Base-by-base conservation (phyloP, 106 monocot genomes). In the Platanthera guangdongensis region DNA sequence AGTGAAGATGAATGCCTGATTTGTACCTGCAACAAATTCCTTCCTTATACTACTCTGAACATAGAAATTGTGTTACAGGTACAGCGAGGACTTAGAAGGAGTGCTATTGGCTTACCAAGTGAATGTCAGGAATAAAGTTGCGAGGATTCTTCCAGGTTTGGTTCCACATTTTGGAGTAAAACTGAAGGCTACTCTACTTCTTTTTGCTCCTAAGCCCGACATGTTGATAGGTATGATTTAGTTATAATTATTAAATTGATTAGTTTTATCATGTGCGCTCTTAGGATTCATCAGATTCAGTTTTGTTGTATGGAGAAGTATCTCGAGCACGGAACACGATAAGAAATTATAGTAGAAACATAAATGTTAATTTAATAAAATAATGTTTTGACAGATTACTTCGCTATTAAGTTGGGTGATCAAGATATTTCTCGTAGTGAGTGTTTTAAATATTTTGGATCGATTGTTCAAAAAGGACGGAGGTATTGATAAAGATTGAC, bases 151-250 rank as follows among this genome's bases (percentile, higher is more conserved):
- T 75, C 81, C 86, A n/a, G 97, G 97, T 25, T 81, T 97, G 50
- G 72, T 80, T 5, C 94, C 97, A 48, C 77, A 91, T 79, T 80
- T 91, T 79, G 91, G 91, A 2, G 94, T 94, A 9, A 82, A 86
- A 9, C 64, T 91, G 59, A 80, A 82, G 77, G 89, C 97, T n/a
- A 88, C 77, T 12, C 74, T 97, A 39, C 68, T 97, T 30, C 39
- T 97, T 15, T 97, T 94, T 82, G 88, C 93, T 79, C 97, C 97
- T 22, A 91, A 83, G 62, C 89, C 87, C 25, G 77, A 80, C 76
- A 91, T 89, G 91, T 64, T 89, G 55, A 62, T 97, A 83, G 96
- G 96, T 93, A 82, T 47, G 6, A 18, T 67, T 28, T 18, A 28
- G 16, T 13, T 4, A 14, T 62, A 14, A 60, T 57, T 47, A 16